Percentiles rank a stretch among this genome's conserved stretches.
Evolutionary conservation across 2,329 filamentous ascomycete genomes (phyloP).

Genomic region (Coniella lustricola): DNA sequence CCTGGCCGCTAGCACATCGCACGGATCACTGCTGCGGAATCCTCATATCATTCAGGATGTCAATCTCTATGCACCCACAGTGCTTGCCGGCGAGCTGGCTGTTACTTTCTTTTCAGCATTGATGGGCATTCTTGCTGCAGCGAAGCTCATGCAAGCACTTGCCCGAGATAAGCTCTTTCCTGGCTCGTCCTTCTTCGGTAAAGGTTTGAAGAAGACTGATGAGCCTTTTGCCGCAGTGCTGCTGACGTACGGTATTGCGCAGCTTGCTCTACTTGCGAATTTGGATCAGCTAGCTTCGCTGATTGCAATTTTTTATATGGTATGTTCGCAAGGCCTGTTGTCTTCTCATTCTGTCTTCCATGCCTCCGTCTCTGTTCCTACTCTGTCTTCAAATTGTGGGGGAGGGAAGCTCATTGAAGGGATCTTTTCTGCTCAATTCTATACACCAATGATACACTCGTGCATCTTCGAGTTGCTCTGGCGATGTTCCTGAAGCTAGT

Average conservation of each 20-base stretch:
- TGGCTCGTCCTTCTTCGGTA: conserved; percentile 65
- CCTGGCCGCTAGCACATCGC: conserved; percentile 69
- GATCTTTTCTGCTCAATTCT: too few relatives aligned
- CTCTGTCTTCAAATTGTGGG: too few relatives aligned
- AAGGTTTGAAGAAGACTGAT: conserved; percentile 64
- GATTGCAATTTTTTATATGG: conserved; percentile 83
- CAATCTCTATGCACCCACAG: conserved; percentile 66
- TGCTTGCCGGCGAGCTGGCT: conserved; percentile 76
- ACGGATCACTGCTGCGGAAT: conserved; percentile 65
- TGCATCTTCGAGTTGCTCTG: too few relatives aligned
- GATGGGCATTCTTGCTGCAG: conserved; percentile 80
- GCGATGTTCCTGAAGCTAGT: too few relatives aligned
- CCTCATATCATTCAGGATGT: conserved; percentile 74
- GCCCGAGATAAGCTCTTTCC: conserved; percentile 73
- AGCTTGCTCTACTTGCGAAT: conserved; percentile 73
- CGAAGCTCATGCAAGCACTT: conserved; percentile 78
- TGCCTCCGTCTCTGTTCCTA: neutral
- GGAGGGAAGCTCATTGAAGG: too few relatives aligned
- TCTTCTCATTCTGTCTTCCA: neutral
- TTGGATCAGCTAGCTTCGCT: conserved; percentile 85
- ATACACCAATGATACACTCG: too few relatives aligned
- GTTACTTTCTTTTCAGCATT: conserved; percentile 78
- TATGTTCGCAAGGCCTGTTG: conserved; percentile 23
- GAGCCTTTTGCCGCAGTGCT: conserved; percentile 72
- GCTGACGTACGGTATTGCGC: conserved; percentile 67